Evolutionary conservation across 805 yeast genomes (phyloP).

Genomic region (Kodamaea leandrae): DNA sequence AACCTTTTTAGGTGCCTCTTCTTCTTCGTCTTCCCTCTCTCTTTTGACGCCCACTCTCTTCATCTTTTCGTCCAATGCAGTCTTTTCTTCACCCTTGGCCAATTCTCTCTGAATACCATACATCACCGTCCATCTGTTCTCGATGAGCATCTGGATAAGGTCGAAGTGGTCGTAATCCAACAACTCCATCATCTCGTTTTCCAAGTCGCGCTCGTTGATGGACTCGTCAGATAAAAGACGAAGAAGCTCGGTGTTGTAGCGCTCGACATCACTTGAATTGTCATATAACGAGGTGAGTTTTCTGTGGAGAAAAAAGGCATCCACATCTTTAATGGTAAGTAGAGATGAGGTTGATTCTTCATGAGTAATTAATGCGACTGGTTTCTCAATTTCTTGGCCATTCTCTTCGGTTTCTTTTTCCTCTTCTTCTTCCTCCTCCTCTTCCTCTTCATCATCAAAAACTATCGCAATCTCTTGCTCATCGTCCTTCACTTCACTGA

Average conservation of each 20-base stretch:
- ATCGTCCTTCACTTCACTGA: conserved; percentile 12
- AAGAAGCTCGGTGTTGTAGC: conserved; percentile 37
- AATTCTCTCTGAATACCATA: conserved; percentile 50
- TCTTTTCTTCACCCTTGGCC: conserved; percentile 23
- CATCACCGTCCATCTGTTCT: conserved; percentile 50
- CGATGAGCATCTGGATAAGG: conserved; percentile 47
- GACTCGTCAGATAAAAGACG: conserved; percentile 37
- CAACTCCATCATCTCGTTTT: conserved; percentile 50
- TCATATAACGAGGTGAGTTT: conserved; percentile 41
- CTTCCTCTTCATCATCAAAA: conserved; percentile 17
- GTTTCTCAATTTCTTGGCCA: not conserved
- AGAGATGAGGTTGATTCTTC: not conserved
- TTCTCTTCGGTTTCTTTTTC: conserved; percentile 8
- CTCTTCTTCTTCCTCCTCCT: conserved; percentile 9
- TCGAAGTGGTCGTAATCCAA: conserved; percentile 52
- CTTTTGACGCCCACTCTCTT: conserved; percentile 33
- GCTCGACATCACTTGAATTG: conserved; percentile 37
- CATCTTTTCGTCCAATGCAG: conserved; percentile 44
- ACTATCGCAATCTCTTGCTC: conserved; percentile 20
- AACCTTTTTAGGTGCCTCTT: conserved; percentile 12
- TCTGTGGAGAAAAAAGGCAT: conserved; percentile 53
- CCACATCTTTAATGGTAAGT: conserved; percentile 16
- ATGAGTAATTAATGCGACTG: not conserved
- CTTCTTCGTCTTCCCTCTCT: conserved; percentile 20
- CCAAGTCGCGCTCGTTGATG: conserved; percentile 44